Base-by-base conservation (phyloP, 2,329 filamentous ascomycete genomes). In the Biscogniauxia mediterranea region DNA sequence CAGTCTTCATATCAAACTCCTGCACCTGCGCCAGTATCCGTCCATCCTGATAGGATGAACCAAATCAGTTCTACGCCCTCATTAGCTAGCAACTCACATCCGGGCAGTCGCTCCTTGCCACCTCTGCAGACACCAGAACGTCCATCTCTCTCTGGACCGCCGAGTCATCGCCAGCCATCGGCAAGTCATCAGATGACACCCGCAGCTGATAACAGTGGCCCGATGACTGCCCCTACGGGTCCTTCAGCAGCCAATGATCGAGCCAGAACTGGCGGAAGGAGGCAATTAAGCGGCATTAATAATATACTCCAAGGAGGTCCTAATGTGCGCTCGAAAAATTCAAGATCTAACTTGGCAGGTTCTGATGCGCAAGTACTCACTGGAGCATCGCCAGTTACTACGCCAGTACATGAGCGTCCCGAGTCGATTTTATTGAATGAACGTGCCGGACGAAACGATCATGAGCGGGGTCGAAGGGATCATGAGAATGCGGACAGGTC, bases 241-340 rank as follows among this genome's bases (percentile, higher is more conserved):
- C 75, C 73, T 49, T 70, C 74, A 13, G 68, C 70, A 1, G 56
- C 69, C 53, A 73, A 69, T 52, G 73, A 75, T 54, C 71, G 75
- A 26, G 75, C 70, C 65, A 66, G 79, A 58, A 72, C 72, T 54
- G 71, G 81, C 28, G 77, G 80, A 19, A 76, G 80, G 61, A 78
- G 85, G 60, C 84, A 88, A 66, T 76, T 89, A 28, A 81, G 81
- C 13, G 82, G 83, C 53, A 88, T 89, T 61, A 86, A 87, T 66
- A 85, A 75, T 63, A 84, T 81, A 56, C 77, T 87, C 3, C 81
- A 84, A 71, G 79, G 74, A 28, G 77, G 74, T 52, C 75, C 73
- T 9, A 74, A 67, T 49, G 66, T 74, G 42, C 73, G 76, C 68
- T 76, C 60, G 64, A 76, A 64, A 71, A 72, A 65, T 74, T 76